Conservation (phyloP, 2,329 filamentous ascomycete genomes). For the Diaporthe batatas region DNA sequence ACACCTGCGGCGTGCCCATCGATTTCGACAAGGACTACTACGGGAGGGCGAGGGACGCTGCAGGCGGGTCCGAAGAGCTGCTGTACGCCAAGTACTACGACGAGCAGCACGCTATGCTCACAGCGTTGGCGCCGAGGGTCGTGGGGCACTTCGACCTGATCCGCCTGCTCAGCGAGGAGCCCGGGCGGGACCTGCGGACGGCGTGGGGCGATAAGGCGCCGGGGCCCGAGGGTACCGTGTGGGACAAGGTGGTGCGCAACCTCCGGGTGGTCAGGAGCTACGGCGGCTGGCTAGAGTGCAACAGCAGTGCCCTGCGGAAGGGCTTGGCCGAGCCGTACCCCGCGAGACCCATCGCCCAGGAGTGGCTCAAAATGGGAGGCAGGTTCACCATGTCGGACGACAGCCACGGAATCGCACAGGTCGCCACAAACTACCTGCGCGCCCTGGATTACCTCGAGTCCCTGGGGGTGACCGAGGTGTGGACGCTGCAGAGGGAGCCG, state of each 20-base stretch:
- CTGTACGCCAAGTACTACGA: constrained; percentile 91
- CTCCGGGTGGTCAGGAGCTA: constrained; percentile 77
- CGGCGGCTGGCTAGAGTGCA: constrained; percentile 89
- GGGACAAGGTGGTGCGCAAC: constrained; percentile 81
- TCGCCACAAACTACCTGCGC: constrained; percentile 85
- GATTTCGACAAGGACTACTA: constrained; percentile 84
- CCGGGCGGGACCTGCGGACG: constrained; percentile 69
- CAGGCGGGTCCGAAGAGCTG: constrained; percentile 71
- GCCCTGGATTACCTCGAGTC: constrained; percentile 78
- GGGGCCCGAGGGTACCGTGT: constrained; percentile 65
- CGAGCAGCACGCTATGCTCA: constrained; percentile 85
- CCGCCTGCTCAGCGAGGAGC: constrained; percentile 80
- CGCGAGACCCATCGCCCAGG: constrained; percentile 80
- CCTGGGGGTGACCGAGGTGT: constrained; percentile 74
- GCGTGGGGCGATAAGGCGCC: constrained; percentile 55
- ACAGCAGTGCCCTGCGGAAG: constrained; percentile 88
- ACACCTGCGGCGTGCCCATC: constrained; percentile 88
- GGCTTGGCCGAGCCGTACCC: constrained; percentile 94
- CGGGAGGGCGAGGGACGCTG: constrained; percentile 61
- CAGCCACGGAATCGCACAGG: constrained; percentile 88
- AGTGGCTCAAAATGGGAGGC: constrained; percentile 80
- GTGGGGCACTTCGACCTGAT: constrained; percentile 97
- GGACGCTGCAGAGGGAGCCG: constrained; percentile 62
- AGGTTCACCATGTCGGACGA: constrained; percentile 94
- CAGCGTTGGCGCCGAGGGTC: constrained; percentile 77